Evolutionary conservation across 352 stramenopile genomes (phyloP).

Genomic region (Phytopythium montanum): DNA sequence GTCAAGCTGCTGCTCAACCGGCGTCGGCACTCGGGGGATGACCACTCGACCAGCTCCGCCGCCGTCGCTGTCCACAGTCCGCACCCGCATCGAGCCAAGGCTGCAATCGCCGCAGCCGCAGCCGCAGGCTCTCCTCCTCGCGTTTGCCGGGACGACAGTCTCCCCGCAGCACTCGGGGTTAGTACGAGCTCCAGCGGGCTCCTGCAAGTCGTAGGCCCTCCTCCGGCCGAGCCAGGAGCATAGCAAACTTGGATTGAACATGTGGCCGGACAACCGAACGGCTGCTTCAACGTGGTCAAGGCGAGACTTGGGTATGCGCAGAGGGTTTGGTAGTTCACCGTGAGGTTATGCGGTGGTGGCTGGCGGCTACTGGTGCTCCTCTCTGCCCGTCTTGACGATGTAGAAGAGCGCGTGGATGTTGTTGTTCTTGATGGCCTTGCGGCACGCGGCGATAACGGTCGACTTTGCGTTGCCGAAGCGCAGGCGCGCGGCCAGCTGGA

Average conservation of each 20-base stretch:
- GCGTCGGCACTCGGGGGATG: slow-evolving; percentile 23
- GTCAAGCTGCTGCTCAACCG: slow-evolving; percentile 62
- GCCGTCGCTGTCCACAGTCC: background rate
- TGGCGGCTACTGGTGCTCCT: slow-evolving; percentile 57
- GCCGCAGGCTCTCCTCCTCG: background rate
- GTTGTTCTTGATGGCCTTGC: slow-evolving; percentile 90
- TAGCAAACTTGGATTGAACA: background rate
- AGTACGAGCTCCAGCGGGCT: background rate
- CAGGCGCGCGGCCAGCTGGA: slow-evolving; percentile 81
- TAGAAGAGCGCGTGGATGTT: slow-evolving; percentile 86
- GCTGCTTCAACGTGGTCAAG: background rate
- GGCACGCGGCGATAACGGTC: slow-evolving; percentile 75
- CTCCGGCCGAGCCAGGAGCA: background rate
- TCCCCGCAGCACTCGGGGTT: background rate
- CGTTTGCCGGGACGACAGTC: background rate
- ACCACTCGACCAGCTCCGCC: background rate
- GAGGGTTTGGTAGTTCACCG: too few relatives aligned
- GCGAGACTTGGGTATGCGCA: too few relatives aligned
- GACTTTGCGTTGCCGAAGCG: slow-evolving; percentile 85
- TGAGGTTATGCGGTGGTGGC: too few relatives aligned
- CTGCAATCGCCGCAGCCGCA: background rate
- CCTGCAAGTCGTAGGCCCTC: background rate
- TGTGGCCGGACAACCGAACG: too few relatives aligned
- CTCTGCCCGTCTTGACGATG: slow-evolving; percentile 82
- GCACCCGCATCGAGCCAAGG: background rate